phyloP scores from a whole-genome alignment of 1,284 basidiomycete genomes.

The Ganoderma resinaceum region DNA sequence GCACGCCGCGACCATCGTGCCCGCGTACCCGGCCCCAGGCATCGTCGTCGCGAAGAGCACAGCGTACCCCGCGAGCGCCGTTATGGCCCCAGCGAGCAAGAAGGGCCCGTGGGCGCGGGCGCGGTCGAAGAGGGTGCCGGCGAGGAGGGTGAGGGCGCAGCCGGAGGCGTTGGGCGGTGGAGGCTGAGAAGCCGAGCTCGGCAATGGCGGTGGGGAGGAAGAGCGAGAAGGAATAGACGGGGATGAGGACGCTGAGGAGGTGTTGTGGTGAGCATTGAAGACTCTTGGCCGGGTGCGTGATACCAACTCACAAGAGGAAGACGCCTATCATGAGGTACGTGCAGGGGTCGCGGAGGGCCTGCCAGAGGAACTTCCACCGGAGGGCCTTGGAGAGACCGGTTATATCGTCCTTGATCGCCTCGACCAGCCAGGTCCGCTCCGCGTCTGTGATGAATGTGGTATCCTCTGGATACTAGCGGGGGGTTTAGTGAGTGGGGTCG shows the following conservation, averaged over 20 bases:
- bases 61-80: constrained; percentile 70
- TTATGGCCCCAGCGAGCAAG: constrained; percentile 57
- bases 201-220: constrained; percentile 41
- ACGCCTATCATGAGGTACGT: constrained; percentile 50
- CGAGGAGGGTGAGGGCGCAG: constrained; percentile 21
- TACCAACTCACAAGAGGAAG: constrained; percentile 25
- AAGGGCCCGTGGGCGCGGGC: constrained; percentile 51
- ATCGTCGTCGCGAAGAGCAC: constrained; percentile 55
- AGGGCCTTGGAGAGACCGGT: constrained; percentile 29
- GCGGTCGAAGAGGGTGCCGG: constrained; percentile 18
- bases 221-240: constrained; percentile 24
- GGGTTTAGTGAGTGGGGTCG: not conserved
- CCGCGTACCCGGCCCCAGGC: constrained; percentile 65
- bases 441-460: constrained; percentile 38
- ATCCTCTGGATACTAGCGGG: constrained; percentile 1
- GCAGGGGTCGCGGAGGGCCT: constrained; percentile 36
- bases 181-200: constrained; percentile 36
- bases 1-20: constrained; percentile 63
- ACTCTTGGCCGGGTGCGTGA: too few species aligned
- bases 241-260: constrained; percentile 20
- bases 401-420: constrained; percentile 38
- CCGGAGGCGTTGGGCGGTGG: constrained; percentile 34
- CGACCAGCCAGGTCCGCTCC: constrained; percentile 41
- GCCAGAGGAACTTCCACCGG: constrained; percentile 35
- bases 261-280: constrained; percentile 52